These are phyloP conservation scores for Apophysomyces trapeziformis DNA, from an alignment of 371 early-diverging fungal genomes.

Conservation along the genomic window DNA sequence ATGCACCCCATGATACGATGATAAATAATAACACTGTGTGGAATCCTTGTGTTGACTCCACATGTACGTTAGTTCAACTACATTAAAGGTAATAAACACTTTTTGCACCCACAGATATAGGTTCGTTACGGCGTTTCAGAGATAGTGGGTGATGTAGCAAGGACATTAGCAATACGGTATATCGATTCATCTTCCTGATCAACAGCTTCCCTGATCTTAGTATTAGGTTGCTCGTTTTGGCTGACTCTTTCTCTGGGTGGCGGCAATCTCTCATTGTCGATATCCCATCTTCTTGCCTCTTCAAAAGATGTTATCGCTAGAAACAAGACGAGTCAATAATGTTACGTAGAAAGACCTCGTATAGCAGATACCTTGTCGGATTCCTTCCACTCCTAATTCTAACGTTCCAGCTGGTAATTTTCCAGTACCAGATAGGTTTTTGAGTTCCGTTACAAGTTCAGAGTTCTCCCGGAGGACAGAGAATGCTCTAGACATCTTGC, in stretches of 20 bases:
- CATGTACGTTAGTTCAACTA: no score
- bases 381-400: conserved; percentile 89
- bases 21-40: no score
- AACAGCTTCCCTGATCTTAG: conserved; percentile 48
- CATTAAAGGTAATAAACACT: no score
- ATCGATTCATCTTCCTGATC: conserved; percentile 35
- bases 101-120: not conserved
- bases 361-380: conserved; percentile 65
- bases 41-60: no score
- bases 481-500: conserved; percentile 89
- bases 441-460: conserved; percentile 91
- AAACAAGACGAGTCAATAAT: not conserved
- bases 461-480: conserved; percentile 87
- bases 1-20: no score
- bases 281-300: conserved; percentile 87
- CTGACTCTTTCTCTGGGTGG: conserved; percentile 52
- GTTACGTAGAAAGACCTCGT: not conserved
- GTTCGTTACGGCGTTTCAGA: not conserved
- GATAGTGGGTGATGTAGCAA: conserved; percentile 12
- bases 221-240: conserved; percentile 49
- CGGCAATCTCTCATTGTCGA: conserved; percentile 92
- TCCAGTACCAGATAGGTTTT: conserved; percentile 79
- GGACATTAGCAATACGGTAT: conserved; percentile 19
- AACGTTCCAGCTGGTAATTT: conserved; percentile 85
- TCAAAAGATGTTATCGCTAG: conserved; percentile 89